Percentiles rank a stretch among this genome's conserved stretches.
Evolutionary conservation across 1,284 basidiomycete species (phyloP).

Genomic region (Afroboletus lepidellus): DNA sequence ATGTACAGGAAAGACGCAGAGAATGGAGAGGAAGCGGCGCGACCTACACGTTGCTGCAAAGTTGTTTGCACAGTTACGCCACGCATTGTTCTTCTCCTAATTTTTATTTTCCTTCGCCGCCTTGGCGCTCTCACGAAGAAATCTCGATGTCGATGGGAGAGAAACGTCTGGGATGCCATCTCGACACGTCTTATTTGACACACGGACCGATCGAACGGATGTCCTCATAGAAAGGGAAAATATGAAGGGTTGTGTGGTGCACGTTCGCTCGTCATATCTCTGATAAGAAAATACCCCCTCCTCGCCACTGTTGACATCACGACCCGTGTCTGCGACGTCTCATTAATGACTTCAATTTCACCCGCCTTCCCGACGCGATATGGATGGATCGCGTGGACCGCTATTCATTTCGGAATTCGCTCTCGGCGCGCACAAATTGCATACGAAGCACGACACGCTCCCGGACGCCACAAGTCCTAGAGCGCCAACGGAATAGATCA

Average conservation of each 20-base stretch:
- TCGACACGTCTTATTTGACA: background rate
- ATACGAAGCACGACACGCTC: constrained; percentile 3
- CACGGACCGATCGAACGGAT: constrained; percentile 2
- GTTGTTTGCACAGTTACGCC: constrained; percentile 12
- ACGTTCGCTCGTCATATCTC: constrained; percentile 8
- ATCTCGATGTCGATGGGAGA: constrained; percentile 10
- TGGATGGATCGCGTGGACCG: constrained; percentile 14
- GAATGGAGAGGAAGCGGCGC: constrained; percentile 25
- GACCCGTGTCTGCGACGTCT: constrained; percentile 3
- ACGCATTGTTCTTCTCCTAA: background rate
- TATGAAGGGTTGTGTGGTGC: constrained; percentile 5
- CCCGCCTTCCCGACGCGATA: constrained; percentile 8
- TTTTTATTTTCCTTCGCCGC: background rate
- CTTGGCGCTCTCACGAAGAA: background rate
- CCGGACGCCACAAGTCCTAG: constrained; percentile 8
- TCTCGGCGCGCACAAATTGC: background rate
- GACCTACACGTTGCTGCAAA: constrained; percentile 27
- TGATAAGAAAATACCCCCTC: constrained; percentile 6
- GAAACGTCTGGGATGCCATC: background rate
- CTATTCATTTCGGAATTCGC: constrained; percentile 19
- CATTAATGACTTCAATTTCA: constrained; percentile 7
- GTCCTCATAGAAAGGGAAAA: background rate
- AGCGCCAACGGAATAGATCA: constrained; percentile 4
- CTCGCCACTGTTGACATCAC: constrained; percentile 1
- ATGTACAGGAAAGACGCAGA: background rate